Evolutionary conservation across 352 stramenopile species (phyloP).

Genomic region (Phytophthora lateralis): DNA sequence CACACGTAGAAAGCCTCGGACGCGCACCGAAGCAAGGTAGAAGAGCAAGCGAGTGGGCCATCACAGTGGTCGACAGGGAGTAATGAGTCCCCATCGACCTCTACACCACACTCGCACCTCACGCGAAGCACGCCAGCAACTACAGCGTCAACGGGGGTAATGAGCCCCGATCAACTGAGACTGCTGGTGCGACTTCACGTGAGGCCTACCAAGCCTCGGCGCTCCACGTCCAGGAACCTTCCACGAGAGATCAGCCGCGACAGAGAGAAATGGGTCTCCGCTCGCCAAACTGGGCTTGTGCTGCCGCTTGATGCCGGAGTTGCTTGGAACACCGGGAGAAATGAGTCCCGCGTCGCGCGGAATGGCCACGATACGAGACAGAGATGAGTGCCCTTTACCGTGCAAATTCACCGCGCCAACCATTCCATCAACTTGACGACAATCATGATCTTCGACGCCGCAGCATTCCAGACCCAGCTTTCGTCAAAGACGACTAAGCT

Average conservation of each 20-base stretch:
- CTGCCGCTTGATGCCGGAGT: neutral
- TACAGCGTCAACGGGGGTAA: constrained; percentile 36
- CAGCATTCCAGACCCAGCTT: constrained; percentile 55
- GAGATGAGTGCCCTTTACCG: constrained; percentile 30
- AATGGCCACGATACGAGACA: constrained; percentile 9
- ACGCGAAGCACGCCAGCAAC: constrained; percentile 24
- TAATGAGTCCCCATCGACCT: constrained; percentile 35
- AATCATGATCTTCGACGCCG: constrained; percentile 18
- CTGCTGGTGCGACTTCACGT: too few species aligned
- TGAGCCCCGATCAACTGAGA: constrained; percentile 29
- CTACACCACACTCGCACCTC: constrained; percentile 11
- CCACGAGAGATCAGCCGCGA: constrained; percentile 1
- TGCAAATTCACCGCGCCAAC: neutral
- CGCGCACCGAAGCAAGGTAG: constrained; percentile 15
- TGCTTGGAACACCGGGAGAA: constrained; percentile 8
- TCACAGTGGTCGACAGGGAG: constrained; percentile 23
- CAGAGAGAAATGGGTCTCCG: constrained; percentile 42
- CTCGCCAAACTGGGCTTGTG: neutral
- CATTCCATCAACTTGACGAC: neutral
- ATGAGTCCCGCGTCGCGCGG: constrained; percentile 16
- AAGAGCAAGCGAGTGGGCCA: constrained; percentile 8
- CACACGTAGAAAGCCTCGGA: constrained; percentile 2
- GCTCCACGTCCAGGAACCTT: constrained; percentile 16
- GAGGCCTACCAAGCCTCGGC: constrained; percentile 10
- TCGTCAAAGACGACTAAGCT: constrained; percentile 12